phyloP scores from a whole-genome alignment of 768 basidiomycete species.

The Mycena crocata region DNA sequence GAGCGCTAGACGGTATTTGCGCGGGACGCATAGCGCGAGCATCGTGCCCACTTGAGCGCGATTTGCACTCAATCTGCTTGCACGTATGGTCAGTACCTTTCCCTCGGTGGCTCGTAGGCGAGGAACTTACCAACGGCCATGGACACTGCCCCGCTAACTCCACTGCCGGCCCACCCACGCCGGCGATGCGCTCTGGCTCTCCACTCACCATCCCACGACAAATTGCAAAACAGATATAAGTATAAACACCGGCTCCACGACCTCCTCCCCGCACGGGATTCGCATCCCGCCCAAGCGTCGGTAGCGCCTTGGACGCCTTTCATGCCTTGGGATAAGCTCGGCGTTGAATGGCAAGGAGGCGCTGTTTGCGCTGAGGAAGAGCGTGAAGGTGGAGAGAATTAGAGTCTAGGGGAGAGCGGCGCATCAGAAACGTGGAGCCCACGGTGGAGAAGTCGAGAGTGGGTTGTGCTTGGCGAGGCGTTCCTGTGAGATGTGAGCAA shows the following conservation, averaged over 20 bases:
- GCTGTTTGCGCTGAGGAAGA: slow-evolving; percentile 45
- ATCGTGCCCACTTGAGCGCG: slow-evolving; percentile 75
- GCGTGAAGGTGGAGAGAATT: slow-evolving; percentile 71
- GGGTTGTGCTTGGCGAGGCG: slow-evolving; percentile 82
- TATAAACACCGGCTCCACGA: slow-evolving; percentile 91
- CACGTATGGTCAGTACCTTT: background rate
- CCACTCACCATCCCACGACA: slow-evolving; percentile 87
- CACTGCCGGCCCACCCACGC: slow-evolving; percentile 59
- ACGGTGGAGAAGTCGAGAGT: slow-evolving; percentile 86
- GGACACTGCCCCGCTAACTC: slow-evolving; percentile 81
- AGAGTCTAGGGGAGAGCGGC: slow-evolving; percentile 82
- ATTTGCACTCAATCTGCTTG: slow-evolving; percentile 86
- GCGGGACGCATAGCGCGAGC: slow-evolving; percentile 86
- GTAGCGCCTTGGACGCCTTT: slow-evolving; percentile 84
- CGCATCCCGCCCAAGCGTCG: slow-evolving; percentile 94
- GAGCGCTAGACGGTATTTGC: slow-evolving; percentile 85
- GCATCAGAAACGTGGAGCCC: slow-evolving; percentile 84
- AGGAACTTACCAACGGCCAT: slow-evolving; percentile 84
- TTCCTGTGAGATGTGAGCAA: slow-evolving; percentile 54
- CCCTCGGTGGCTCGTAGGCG: slow-evolving; percentile 8
- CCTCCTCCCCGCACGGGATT: slow-evolving; percentile 81
- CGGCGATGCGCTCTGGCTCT: slow-evolving; percentile 80
- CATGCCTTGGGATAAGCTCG: slow-evolving; percentile 84
- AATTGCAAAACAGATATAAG: slow-evolving; percentile 88
- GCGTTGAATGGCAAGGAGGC: slow-evolving; percentile 74